Evolutionary conservation across 1,284 basidiomycete species (phyloP), one percentile per base, ranked within the genome.

Genomic region (Pyrrhoderma noxium): DNA sequence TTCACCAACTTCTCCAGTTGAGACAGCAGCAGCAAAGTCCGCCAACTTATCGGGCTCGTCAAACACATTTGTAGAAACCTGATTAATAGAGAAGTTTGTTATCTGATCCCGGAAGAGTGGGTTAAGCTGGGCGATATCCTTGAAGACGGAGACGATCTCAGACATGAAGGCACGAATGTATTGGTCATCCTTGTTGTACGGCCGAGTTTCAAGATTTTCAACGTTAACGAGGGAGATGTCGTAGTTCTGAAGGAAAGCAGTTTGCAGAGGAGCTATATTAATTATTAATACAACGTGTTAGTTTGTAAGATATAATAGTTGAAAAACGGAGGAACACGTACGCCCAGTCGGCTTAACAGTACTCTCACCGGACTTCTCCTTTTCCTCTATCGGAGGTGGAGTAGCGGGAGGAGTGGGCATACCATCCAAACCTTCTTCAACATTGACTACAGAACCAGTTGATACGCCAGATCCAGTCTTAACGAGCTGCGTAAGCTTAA

Each of bases 81-180:
- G 93, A 64, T 90, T 92, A 68, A 96, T 95, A 18, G 88, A 91
- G 68, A 97, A 98, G 67, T 94, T 95, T 60, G 91, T 92, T 58
- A 95, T 96, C 67, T 98, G 95, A 70, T 98, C 95, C 47, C 95
- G 87, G 84, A 99, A 98, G 56, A 98, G 82, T 0, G 94, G 93
- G 69, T 96, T 97, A 49, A 98, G 77, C 65, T 95, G 91, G 0
- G 95, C 94, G 57, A 99, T 97, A 66, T 98, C 94, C 75, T 98
- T 99, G 80, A 99, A 98, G 31, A 97, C 93, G 44, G 89, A 89
- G 57, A 99, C 91, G 56, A 99, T 90, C 70, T 98, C 95, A 49
- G 88, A 86, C 84, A 94, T 95, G 71, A 97, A 89, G 2, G 95
- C 95, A 31, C 93, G 87, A 56, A 95, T 87, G 65, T 96, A 87